phyloP scores from a whole-genome alignment of 108 stramenopile species.

The Stephanodiscus minutulus region DNA sequence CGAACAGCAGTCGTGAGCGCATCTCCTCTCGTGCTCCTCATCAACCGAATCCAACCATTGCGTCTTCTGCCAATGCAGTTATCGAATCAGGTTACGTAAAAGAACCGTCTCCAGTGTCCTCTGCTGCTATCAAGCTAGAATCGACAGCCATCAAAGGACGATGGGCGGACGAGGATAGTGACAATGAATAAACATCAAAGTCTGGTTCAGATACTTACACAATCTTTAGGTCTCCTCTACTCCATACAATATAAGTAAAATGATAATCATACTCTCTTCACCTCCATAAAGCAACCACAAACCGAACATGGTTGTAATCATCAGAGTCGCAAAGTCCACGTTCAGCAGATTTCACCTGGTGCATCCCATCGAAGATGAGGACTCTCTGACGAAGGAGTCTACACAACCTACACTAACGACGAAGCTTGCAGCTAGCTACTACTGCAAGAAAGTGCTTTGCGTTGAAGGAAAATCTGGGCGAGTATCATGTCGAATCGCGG shows the following conservation, averaged over 20 bases:
- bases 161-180: constrained; percentile 31
- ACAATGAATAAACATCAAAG: constrained; percentile 23
- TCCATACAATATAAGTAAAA: not conserved
- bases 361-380: no score
- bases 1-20: not conserved
- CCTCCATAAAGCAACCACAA: no score
- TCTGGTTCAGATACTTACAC: not conserved
- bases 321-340: no score
- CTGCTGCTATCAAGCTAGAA: constrained; percentile 16
- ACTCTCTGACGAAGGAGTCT: no score
- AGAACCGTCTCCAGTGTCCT: not conserved
- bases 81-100: not conserved
- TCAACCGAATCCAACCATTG: not conserved
- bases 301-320: no score
- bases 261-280: not conserved
- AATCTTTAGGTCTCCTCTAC: not conserved
- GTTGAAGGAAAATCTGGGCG: no score
- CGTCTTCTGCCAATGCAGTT: not conserved
- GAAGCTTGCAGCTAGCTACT: no score
- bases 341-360: no score
- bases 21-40: not conserved
- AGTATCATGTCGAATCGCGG: no score
- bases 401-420: no score
- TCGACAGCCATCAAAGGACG: constrained; percentile 20
- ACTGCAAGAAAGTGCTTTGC: no score